A percentile compares a stretch with the other conserved stretches of the same genome.
Conservation (phyloP, 441 rosid species). For the Geranium incanum region DNA sequence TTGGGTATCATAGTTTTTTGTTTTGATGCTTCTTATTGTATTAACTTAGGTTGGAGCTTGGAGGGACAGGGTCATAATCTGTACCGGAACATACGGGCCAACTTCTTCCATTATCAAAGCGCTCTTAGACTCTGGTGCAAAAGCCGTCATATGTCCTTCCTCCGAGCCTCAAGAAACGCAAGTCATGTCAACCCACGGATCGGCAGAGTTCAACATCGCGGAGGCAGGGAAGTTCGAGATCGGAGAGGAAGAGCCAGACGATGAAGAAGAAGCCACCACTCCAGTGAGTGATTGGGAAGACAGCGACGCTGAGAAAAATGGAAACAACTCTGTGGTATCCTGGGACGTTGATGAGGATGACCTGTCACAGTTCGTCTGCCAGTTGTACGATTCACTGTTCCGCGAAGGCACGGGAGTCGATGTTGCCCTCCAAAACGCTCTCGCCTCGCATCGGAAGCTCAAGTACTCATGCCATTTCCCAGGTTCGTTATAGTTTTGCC, state of each 20-base stretch:
- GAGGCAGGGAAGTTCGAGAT: slow-evolving; percentile 83
- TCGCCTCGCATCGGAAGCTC: slow-evolving; percentile 28
- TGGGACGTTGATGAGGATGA: slow-evolving; percentile 83
- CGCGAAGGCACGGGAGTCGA: slow-evolving; percentile 63
- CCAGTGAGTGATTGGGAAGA: slow-evolving; percentile 94
- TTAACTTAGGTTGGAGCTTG: slow-evolving; percentile 76
- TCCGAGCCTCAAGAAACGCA: slow-evolving; percentile 61
- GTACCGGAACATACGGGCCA: slow-evolving; percentile 77
- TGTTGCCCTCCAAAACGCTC: slow-evolving; percentile 58
- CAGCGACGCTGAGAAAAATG: slow-evolving; percentile 56
- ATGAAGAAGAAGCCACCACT: slow-evolving; percentile 49
- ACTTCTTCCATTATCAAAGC: slow-evolving; percentile 62
- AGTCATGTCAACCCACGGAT: slow-evolving; percentile 35
- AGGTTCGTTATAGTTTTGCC: background rate
- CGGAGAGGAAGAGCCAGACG: slow-evolving; percentile 72
- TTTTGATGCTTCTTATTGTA: slow-evolving; percentile 4
- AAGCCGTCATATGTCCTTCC: slow-evolving; percentile 72
- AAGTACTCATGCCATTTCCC: background rate
- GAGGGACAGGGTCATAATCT: slow-evolving; percentile 88
- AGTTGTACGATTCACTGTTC: slow-evolving; percentile 56
- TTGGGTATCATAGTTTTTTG: background rate
- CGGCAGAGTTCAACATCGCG: slow-evolving; percentile 38
- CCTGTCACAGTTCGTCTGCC: slow-evolving; percentile 59
- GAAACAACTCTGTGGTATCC: slow-evolving; percentile 31
- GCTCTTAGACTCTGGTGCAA: slow-evolving; percentile 81